These are phyloP conservation scores for Moniliella sp. DNA, from an alignment of 1,284 basidiomycete species.

Conservation along the genomic window DNA sequence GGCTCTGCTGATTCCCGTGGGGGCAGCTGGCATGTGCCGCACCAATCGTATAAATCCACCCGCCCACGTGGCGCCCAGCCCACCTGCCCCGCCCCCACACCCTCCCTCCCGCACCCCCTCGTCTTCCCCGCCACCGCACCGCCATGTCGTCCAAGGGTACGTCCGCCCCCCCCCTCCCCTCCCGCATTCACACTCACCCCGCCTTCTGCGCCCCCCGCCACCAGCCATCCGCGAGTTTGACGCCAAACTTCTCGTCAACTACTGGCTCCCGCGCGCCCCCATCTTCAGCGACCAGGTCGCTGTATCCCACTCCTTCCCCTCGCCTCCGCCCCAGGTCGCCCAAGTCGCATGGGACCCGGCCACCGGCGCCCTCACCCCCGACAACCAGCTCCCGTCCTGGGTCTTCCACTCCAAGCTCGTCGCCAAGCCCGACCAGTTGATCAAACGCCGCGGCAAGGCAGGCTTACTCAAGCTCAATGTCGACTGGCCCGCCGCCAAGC, in stretches of 20 bases:
- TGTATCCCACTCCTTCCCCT: constrained; percentile 23
- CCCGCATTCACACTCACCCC: neutral
- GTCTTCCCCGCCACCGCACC: too few species aligned
- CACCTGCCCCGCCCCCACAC: too few species aligned
- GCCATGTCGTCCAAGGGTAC: neutral
- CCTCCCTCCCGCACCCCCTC: too few species aligned
- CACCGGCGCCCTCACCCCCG: constrained; percentile 59
- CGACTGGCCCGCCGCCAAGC: constrained; percentile 49
- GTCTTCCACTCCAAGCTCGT: constrained; percentile 39
- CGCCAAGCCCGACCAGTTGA: constrained; percentile 59
- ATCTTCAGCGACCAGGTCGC: constrained; percentile 16
- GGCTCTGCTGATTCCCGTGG: too few species aligned
- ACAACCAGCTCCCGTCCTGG: constrained; percentile 56
- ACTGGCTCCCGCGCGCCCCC: constrained; percentile 31
- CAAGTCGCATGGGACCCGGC: constrained; percentile 58
- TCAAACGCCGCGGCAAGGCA: constrained; percentile 96
- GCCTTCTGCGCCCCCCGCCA: neutral
- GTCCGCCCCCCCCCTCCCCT: neutral
- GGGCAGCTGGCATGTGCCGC: too few species aligned
- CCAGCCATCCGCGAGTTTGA: neutral
- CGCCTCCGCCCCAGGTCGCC: constrained; percentile 26
- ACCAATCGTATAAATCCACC: too few species aligned
- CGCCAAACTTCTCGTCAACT: constrained; percentile 33
- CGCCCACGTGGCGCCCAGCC: too few species aligned
- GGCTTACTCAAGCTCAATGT: constrained; percentile 80